Evolutionary conservation across 2,329 filamentous ascomycete species (phyloP), one percentile per base, ranked within the genome.

Genomic region (Stagonosporopsis tanaceti): DNA sequence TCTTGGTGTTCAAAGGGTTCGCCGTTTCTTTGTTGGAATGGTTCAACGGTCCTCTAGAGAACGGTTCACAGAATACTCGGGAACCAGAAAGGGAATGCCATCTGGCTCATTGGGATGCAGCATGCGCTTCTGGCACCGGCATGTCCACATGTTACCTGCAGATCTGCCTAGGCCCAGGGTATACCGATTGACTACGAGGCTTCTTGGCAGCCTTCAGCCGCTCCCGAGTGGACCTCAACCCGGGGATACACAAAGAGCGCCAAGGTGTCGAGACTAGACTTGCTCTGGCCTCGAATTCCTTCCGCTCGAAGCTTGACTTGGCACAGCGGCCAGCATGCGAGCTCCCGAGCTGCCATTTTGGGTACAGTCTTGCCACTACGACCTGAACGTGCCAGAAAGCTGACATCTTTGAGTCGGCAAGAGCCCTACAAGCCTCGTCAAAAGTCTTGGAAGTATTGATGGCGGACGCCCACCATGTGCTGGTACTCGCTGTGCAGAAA

Each of bases 371-470:
- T 47, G 24, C 22, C 54, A 38, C 39, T 34, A 46, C 17, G 12
- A 34, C 35, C 14, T 24, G 24, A 40, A 37, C 24, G 17, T 39
- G 38, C 48, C 24, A 55, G 39, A 45, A 47, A 9, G 44, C 20
- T 37, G 52, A 25, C 35, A 37, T 14, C 14, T 54, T 52, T 37
- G 42, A 34, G 58, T 38, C 32, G 17, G 48, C 32, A 37, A 15
- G 38, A 50, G n/a, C 47, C 28, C 47, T 28, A 25, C 47, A 51
- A 54, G 34, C 42, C 32, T 64, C 59, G 57, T 48, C 44, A 62
- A 64, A 58, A 46, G 32, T 58, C 64, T 71, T 69, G 67, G 65
- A 62, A 69, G 35, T 69, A 67, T 67, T 58, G 66, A 65, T 59
- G 62, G 67, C 62, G 60, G 55, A 48, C 39, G 45, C 58, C 39